Base-by-base conservation (phyloP, 2,329 filamentous ascomycete species). In the Plectosphaerella cucumerina region DNA sequence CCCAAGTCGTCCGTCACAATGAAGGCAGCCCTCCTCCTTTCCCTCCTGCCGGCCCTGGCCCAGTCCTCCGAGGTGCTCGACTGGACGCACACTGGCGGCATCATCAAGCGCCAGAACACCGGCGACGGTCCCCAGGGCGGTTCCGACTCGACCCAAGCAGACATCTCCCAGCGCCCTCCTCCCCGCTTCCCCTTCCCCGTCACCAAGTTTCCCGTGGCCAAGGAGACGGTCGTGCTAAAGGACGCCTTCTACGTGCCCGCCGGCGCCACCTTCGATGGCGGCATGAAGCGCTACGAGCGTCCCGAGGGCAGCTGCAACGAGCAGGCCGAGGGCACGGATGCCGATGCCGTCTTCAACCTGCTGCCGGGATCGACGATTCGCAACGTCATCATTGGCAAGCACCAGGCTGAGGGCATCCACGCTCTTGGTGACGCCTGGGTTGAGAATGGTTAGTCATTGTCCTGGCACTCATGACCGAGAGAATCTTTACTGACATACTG, bases 301-400 rank as follows among this genome's bases (percentile, higher is more conserved):
- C 65, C 65, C 1, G 62, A 64, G 39, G 69, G 67, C 20, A 67
- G 66, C 49, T 78, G 75, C 56, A 71, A 64, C 37, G 72, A 69
- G 21, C 71, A 77, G 49, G 62, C 61, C 2, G 74, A 77, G 58
- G 73, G 74, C 18, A 66, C 64, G 1, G 64, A 66, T 35, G 64
- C 64, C 1, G 73, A 74, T 48, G 57, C 69, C 3, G 69, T 71
- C n/a, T 71, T 71, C 50, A 64, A 68, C 46, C 56, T 71, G 26
- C 51, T 65, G 9, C 54, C 67, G 0, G 69, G 69, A 3, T 61
- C 68, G 0, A 70, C 66, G 0, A 63, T 71, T 31, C 59, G 60
- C 26, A 71, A 71, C 46, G 69, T 70, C 3, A 71, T 71, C 17
- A 71, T 71, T 17, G 69, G 69, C 34, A 59, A 60, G 43, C 55